These are phyloP conservation scores for Globisporangium polare DNA, from an alignment of 352 stramenopile species.

Conservation along the genomic window DNA sequence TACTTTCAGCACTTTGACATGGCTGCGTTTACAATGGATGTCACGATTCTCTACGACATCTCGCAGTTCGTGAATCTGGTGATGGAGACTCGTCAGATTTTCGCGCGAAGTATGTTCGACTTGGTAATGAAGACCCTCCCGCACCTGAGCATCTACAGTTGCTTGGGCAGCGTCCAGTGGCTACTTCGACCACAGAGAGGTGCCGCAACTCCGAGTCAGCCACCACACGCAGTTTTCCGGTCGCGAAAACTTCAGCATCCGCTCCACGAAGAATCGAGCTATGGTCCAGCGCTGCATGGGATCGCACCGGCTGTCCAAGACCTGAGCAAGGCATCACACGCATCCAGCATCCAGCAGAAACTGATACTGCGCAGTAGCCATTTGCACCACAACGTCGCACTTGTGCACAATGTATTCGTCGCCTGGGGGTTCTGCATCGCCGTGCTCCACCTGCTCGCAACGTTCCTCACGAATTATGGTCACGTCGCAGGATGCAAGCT, in stretches of 20 bases:
- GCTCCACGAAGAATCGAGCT: neutral
- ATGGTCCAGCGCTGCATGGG: neutral
- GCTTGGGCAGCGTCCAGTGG: slow-evolving; percentile 1
- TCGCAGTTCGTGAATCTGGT: neutral
- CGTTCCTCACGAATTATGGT: neutral
- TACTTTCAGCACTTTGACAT: slow-evolving; percentile 3
- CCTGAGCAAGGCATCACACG: neutral
- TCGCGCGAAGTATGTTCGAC: neutral
- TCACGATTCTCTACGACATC: slow-evolving; percentile 4
- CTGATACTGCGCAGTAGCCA: neutral
- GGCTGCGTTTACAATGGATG: neutral
- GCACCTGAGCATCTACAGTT: slow-evolving; percentile 5
- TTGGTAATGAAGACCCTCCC: neutral
- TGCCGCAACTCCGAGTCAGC: neutral
- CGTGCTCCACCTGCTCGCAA: neutral
- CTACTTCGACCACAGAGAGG: neutral
- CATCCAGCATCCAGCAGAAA: neutral
- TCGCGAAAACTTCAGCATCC: neutral
- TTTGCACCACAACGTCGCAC: neutral
- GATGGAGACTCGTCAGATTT: slow-evolving; percentile 9
- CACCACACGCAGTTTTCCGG: neutral
- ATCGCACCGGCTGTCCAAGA: neutral
- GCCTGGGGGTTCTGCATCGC: slow-evolving; percentile 2
- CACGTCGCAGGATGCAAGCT: slow-evolving; percentile 15
- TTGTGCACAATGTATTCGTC: neutral